Evolutionary conservation across 2,329 filamentous ascomycete species (phyloP), one percentile per base, ranked within the genome.

Genomic region (Coniella lustricola): DNA sequence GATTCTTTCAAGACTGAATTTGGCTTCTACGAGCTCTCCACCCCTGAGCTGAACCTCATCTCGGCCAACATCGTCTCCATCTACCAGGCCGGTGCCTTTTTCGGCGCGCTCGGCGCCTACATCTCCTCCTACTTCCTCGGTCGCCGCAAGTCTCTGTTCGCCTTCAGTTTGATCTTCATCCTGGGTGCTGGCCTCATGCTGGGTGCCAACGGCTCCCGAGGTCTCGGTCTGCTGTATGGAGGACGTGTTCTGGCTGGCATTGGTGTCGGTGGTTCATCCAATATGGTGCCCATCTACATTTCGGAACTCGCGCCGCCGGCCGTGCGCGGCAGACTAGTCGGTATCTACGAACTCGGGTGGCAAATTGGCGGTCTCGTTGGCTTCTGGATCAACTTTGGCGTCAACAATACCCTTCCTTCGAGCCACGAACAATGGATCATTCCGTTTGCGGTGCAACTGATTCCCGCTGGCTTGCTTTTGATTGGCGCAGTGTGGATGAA

Each of bases 81-180:
- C 46, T 90, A 88, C 68, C 87, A 91, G 65, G 87, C 87, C 9
- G 87, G 87, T 51, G 86, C 86, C 51, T 90, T 93, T 69, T 90
- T 91, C 57, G 87, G 87, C 44, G 79, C 82, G n/a, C 67, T 89
- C 35, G 75, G 77, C 51, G 84, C 81, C 49, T 90, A 85, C 56
- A 73, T 70, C 8, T 75, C 79, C 31, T 81, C 77, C 25, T 81
- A 84, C 68, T 86, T 76, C 61, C 68, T 84, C 53, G 86, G 86
- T 22, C 77, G 86, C 18, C 79, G 78, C 58, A 76, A 73, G 60
- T 83, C 79, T 18, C 71, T 90, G 2, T 68, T 81, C 54, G 54
- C 81, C 40, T 85, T 82, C 61, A 67, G 74, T 2, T 46, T 75
- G 31, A 56, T 90, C 54, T 90, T 90, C 64, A 73, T 80, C 46